phyloP scores from a whole-genome alignment of 1,284 basidiomycete species.

The Porodaedalea pini region DNA sequence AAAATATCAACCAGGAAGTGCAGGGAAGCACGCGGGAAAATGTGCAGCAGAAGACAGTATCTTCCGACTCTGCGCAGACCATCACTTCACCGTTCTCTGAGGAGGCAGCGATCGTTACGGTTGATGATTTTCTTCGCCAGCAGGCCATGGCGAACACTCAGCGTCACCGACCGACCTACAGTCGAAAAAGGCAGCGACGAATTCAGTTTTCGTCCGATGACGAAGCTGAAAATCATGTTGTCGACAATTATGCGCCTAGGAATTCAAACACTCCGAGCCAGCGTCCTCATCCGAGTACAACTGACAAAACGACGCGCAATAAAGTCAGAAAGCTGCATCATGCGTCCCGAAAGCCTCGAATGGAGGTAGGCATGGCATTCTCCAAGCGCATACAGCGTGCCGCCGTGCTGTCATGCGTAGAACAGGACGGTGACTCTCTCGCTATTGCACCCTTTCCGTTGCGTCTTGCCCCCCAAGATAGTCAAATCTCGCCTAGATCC shows the following conservation, averaged over 20 bases:
- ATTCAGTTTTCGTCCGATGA: conserved; percentile 1
- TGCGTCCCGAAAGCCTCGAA: background rate
- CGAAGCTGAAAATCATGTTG: background rate
- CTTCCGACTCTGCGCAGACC: conserved; percentile 10
- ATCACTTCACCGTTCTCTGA: conserved; percentile 9
- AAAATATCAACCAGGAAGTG: background rate
- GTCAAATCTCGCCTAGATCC: background rate
- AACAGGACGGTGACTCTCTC: background rate
- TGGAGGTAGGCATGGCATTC: background rate
- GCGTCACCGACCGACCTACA: background rate
- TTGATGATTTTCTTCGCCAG: conserved; percentile 15
- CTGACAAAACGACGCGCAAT: background rate
- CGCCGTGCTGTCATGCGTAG: conserved; percentile 10
- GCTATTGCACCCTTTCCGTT: background rate
- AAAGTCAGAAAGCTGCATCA: background rate
- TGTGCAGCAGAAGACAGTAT: background rate
- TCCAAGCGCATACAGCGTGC: conserved; percentile 15
- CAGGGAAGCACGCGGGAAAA: background rate
- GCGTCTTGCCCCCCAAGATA: background rate
- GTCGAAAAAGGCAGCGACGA: background rate
- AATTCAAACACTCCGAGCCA: background rate
- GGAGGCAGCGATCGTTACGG: conserved; percentile 6
- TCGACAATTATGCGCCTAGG: no score
- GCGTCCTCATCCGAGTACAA: background rate
- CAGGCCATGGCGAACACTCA: background rate